Conservation (phyloP, 345 rosid species). For the Melaleuca alternifolia region DNA sequence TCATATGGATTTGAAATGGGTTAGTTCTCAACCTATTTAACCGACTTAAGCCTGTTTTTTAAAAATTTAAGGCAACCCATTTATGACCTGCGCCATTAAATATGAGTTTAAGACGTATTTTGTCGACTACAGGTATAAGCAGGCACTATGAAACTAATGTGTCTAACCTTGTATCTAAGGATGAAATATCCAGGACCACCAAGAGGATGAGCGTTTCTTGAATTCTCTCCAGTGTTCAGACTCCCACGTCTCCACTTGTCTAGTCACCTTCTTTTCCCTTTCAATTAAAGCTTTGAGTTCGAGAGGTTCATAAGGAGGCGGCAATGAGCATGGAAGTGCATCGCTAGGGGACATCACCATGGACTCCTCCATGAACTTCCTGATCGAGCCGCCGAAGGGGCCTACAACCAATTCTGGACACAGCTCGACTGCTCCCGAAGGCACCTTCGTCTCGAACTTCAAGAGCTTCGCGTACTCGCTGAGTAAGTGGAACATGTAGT, state of each 20-base stretch:
- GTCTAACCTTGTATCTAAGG: background rate
- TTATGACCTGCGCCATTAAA: too few species aligned
- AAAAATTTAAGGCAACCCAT: too few species aligned
- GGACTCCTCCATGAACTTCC: conserved; percentile 53
- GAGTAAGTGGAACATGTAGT: conserved; percentile 72
- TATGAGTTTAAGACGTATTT: too few species aligned
- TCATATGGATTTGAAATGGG: too few species aligned
- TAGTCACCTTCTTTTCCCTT: conserved; percentile 12
- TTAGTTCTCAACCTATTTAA: too few species aligned
- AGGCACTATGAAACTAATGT: background rate
- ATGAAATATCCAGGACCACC: background rate
- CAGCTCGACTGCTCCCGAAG: conserved; percentile 24
- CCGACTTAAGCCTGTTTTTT: too few species aligned
- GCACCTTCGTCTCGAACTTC: conserved; percentile 38
- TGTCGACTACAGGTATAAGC: background rate
- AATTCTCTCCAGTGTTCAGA: conserved; percentile 26
- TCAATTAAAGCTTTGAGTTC: conserved; percentile 12
- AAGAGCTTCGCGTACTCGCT: conserved; percentile 52
- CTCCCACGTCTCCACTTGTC: conserved; percentile 29
- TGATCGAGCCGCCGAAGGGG: conserved; percentile 19
- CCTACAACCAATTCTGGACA: conserved; percentile 59
- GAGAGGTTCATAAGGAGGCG: conserved; percentile 50
- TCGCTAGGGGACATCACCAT: conserved; percentile 48
- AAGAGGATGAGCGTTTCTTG: background rate
- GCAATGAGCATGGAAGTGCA: conserved; percentile 42